A percentile compares a stretch with the other conserved stretches of the same genome.
These are phyloP conservation scores for Globisporangium heterothallicum DNA, from an alignment of 352 stramenopile species.

Conservation along the genomic window DNA sequence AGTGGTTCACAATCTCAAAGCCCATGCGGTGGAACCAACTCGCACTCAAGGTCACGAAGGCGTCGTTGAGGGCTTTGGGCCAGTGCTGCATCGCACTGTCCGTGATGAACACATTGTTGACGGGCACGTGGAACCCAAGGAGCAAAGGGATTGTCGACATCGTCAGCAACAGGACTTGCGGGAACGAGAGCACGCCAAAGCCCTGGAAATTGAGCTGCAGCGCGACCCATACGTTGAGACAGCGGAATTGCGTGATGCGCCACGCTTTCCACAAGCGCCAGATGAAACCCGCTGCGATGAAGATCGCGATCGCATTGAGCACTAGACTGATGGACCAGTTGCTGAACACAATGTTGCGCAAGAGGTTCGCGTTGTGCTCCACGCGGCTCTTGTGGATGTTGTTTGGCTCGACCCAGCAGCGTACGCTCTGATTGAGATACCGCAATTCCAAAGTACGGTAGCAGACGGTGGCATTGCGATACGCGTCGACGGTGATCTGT, in stretches of 20 bases:
- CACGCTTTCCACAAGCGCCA: slow-evolving; percentile 19
- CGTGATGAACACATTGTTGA: slow-evolving; percentile 25
- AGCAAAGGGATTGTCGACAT: slow-evolving; percentile 23
- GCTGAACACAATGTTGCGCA: slow-evolving; percentile 30
- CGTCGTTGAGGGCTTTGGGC: slow-evolving; percentile 20
- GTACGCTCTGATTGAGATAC: slow-evolving; percentile 28
- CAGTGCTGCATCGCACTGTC: slow-evolving; percentile 6
- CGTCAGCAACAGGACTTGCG: slow-evolving; percentile 24
- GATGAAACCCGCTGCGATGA: slow-evolving; percentile 21
- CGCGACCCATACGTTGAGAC: slow-evolving; percentile 25
- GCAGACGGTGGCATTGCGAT: slow-evolving; percentile 23
- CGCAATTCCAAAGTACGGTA: slow-evolving; percentile 30
- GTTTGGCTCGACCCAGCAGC: slow-evolving; percentile 33
- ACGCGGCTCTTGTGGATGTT: slow-evolving; percentile 16
- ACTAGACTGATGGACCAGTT: slow-evolving; percentile 38
- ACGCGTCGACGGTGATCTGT: slow-evolving; percentile 28
- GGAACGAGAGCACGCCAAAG: slow-evolving; percentile 24
- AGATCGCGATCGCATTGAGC: slow-evolving; percentile 25
- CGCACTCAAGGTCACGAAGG: slow-evolving; percentile 20
- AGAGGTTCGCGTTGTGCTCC: slow-evolving; percentile 17
- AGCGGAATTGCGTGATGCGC: slow-evolving; percentile 17
- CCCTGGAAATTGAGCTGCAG: slow-evolving; percentile 33
- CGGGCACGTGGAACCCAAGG: slow-evolving; percentile 24
- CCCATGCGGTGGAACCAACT: slow-evolving; percentile 30
- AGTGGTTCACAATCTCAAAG: slow-evolving; percentile 22